Conservation (phyloP, 805 yeast genomes). For the Tetrapisispora fleetii region DNA sequence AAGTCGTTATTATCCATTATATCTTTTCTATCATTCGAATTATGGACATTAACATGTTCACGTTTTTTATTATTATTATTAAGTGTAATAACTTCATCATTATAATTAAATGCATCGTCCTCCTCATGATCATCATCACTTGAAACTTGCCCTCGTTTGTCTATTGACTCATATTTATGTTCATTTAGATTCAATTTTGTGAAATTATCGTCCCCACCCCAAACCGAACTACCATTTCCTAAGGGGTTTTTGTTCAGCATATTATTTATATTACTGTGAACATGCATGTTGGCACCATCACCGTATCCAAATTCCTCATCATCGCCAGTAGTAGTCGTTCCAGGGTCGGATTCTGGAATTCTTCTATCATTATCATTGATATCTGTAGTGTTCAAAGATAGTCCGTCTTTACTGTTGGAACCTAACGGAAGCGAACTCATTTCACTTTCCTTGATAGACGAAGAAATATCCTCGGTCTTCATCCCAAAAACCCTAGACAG, state of each 20-base stretch:
- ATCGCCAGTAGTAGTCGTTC: conserved; percentile 21
- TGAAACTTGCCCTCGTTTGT: conserved; percentile 31
- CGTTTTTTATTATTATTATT: background rate
- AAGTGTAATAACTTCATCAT: background rate
- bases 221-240: background rate
- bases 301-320: conserved; percentile 7
- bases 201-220: background rate
- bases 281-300: background rate
- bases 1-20: too few species aligned
- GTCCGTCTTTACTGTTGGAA: background rate
- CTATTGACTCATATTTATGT: conserved; percentile 11
- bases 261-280: background rate
- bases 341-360: conserved; percentile 29
- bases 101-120: background rate
- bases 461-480: conserved; percentile 22
- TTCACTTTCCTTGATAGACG: conserved; percentile 21
- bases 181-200: background rate
- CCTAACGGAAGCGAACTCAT: conserved; percentile 17
- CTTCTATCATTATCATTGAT: conserved; percentile 13
- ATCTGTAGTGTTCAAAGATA: background rate
- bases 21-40: too few species aligned
- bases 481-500: conserved; percentile 27
- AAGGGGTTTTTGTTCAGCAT: too few species aligned
- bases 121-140: conserved; percentile 29
- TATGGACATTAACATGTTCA: background rate